phyloP scores from a whole-genome alignment of 371 early-diverging fungal species.

The Mucor lusitanicus region DNA sequence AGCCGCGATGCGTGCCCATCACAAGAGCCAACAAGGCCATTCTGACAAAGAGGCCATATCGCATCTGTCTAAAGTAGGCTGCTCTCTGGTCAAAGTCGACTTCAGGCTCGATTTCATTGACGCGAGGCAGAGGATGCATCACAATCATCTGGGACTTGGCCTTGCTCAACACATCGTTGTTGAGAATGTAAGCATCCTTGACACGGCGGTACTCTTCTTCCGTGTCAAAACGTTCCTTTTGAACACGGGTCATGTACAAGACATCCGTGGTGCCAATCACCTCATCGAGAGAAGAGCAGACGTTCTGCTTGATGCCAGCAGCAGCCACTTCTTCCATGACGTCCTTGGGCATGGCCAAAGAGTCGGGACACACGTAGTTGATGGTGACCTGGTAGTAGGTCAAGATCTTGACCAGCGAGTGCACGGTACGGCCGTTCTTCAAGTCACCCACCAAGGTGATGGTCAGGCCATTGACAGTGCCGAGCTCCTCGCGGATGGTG shows the following conservation, averaged over 20 bases:
- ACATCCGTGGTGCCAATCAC: constrained; percentile 92
- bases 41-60: constrained; percentile 94
- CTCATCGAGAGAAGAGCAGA: constrained; percentile 69
- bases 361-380: constrained; percentile 88
- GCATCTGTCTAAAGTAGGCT: constrained; percentile 97
- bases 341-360: constrained; percentile 88
- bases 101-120: constrained; percentile 94
- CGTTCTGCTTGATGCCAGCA: constrained; percentile 69
- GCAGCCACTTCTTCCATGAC: constrained; percentile 75
- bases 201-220: constrained; percentile 81
- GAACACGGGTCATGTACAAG: constrained; percentile 95
- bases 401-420: constrained; percentile 89
- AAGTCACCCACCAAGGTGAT: constrained; percentile 96
- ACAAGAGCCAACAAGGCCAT: constrained; percentile 95
- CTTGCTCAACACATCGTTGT: constrained; percentile 78
- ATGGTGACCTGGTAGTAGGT: constrained; percentile 92
- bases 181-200: constrained; percentile 81
- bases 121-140: constrained; percentile 97
- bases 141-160: constrained; percentile 96
- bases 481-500: constrained; percentile 91
- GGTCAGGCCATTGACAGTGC: constrained; percentile 95
- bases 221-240: constrained; percentile 90
- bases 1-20: constrained; percentile 49
- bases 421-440: constrained; percentile 97
- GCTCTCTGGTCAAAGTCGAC: constrained; percentile 97